Percentiles rank a stretch among this genome's conserved stretches.
phyloP scores from a whole-genome alignment of 2,329 filamentous ascomycete species.

The Akanthomyces dipterigenus region DNA sequence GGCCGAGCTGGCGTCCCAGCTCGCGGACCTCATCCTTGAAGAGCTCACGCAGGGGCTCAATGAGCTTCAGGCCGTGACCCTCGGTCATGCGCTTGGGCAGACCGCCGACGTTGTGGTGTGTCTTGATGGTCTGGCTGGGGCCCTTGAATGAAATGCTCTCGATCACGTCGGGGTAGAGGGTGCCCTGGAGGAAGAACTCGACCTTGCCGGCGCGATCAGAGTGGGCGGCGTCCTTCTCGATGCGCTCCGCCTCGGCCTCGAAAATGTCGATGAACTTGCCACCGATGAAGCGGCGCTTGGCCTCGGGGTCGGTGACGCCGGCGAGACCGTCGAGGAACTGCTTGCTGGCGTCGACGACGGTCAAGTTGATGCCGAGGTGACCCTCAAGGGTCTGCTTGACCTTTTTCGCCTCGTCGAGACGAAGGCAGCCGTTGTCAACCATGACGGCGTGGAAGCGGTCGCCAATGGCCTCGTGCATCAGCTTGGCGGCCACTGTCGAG shows the following conservation, averaged over 20 bases:
- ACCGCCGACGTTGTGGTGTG: conserved; percentile 62
- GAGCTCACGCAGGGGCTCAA: conserved; percentile 71
- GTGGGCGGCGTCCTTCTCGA: conserved; percentile 63
- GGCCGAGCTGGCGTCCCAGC: conserved; percentile 25
- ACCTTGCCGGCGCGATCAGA: conserved; percentile 66
- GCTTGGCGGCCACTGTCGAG: conserved; percentile 75
- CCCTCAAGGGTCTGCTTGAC: conserved; percentile 74
- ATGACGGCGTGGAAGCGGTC: conserved; percentile 80
- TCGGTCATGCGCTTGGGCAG: conserved; percentile 51
- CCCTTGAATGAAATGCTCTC: conserved; percentile 37
- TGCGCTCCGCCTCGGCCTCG: conserved; percentile 63
- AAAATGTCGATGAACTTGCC: conserved; percentile 62
- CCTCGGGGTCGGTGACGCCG: conserved; percentile 73
- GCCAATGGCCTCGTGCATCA: conserved; percentile 81
- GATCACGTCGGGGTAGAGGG: conserved; percentile 54
- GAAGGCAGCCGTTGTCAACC: conserved; percentile 73
- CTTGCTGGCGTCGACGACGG: conserved; percentile 72
- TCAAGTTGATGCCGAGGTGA: conserved; percentile 84
- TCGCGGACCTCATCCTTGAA: conserved; percentile 70
- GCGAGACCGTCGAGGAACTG: conserved; percentile 70
- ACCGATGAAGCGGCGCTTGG: conserved; percentile 88
- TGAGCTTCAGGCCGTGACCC: conserved; percentile 51
- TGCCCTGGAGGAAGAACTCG: conserved; percentile 82
- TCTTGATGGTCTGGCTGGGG: conserved; percentile 45
- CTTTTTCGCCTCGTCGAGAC: conserved; percentile 73